Percentiles rank a stretch among this genome's conserved stretches.
Conservation (phyloP, 805 yeast species). For the Candida parachauliodes region DNA sequence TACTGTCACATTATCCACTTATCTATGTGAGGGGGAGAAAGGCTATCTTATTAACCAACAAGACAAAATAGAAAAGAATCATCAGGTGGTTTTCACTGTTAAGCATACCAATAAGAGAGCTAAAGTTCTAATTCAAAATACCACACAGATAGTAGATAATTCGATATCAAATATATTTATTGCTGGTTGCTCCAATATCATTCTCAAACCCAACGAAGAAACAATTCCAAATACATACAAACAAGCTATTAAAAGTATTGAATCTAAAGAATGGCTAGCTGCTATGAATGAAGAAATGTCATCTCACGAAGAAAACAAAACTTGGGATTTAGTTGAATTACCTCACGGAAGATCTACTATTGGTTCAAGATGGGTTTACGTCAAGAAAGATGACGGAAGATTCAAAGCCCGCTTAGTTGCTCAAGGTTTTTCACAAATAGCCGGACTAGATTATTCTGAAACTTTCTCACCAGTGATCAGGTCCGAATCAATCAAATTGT, state of each 20-base stretch:
- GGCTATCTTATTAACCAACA: background rate
- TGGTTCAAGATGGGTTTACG: slow-evolving; percentile 2
- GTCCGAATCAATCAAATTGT: background rate
- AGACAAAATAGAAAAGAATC: no score
- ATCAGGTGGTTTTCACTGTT: background rate
- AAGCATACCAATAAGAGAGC: background rate
- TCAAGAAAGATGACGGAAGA: background rate
- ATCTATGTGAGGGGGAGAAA: background rate
- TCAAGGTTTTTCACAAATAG: slow-evolving; percentile 1
- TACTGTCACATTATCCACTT: background rate
- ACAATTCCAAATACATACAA: slow-evolving; percentile 1
- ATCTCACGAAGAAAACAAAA: background rate
- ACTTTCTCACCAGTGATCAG: slow-evolving; percentile 2
- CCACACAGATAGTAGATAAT: background rate
- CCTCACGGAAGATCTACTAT: background rate
- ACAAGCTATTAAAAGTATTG: background rate
- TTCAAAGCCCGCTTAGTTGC: slow-evolving; percentile 4
- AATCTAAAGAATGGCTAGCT: background rate
- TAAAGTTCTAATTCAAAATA: no score
- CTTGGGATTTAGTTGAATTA: background rate
- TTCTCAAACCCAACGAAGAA: background rate
- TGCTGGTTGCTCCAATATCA: background rate
- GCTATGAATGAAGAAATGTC: slow-evolving; percentile 3
- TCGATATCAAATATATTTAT: no score
- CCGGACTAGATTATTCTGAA: background rate